Evolutionary conservation across 306 rosid species (phyloP), one percentile per base, ranked within the genome.

Genomic region (Begonia masoniana): DNA sequence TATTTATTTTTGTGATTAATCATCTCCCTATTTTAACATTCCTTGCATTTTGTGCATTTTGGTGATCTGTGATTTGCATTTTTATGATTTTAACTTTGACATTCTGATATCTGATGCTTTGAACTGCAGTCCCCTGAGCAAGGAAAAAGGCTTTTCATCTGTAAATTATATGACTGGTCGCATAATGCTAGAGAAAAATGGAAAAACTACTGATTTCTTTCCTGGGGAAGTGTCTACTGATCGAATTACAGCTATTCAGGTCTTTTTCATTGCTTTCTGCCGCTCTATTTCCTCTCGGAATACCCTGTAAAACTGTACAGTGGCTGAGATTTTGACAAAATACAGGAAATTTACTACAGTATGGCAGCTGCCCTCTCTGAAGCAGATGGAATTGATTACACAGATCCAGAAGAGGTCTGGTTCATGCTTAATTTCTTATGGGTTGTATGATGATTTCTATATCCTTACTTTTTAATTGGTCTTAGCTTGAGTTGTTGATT

Each of bases 341-440:
- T 65, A 56, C 76, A 91, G 95, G 97, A 91, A 71, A 94, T 88
- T 55, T 85, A 89, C 80, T 76, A 85, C 88, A 85, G 88, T 67
- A 83, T 91, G 91, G 94, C 94, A 15, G 78, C 91, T 43, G 95
- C 91, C 24, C 85, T 91, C 53, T 91, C 82, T 43, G 94, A 82
- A 78, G 97, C 94, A 39, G 95, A 91, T 79, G 97, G 97, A 70
- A 73, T 89, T 51, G 95, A 89, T 70, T 89, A 85, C 69, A 82
- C 95, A 46, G 82, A 91, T 75, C 95, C 97, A 21, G 94, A 91
- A 69, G 97, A 91, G 97, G 97, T 89, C 71, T 51, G 66, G 55
- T 26, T 76, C 59, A 13, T 52, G 48, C 17, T 57, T 43, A 43
- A 52, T 13, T 67, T 48, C 53, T 39, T 55, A 54, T 63, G 31